These are phyloP conservation scores for Mortierella sp. DNA, from an alignment of 371 early-diverging fungal species.

Conservation along the genomic window DNA sequence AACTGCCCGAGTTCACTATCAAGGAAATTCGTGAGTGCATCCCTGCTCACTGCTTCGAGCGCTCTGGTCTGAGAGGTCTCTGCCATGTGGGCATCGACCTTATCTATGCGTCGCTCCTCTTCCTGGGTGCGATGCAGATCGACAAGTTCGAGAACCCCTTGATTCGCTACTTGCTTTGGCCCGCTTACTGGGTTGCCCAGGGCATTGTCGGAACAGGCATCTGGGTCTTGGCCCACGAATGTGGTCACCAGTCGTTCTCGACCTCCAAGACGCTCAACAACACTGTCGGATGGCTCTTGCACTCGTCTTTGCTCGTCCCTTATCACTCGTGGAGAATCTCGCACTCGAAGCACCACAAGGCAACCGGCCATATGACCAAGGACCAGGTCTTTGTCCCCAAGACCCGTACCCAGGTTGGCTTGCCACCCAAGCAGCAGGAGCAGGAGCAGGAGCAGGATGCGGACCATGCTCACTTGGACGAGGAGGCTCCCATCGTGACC, in stretches of 20 bases:
- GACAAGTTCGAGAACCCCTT: constrained; percentile 59
- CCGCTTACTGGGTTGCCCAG: constrained; percentile 80
- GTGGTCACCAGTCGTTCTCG: constrained; percentile 88
- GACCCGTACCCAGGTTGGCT: constrained; percentile 64
- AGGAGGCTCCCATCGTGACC: constrained; percentile 75
- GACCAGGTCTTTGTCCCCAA: constrained; percentile 92
- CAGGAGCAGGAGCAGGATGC: constrained; percentile 52
- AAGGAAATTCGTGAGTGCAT: constrained; percentile 88
- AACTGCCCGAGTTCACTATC: constrained; percentile 79
- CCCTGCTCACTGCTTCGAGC: constrained; percentile 88
- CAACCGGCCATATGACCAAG: constrained; percentile 81
- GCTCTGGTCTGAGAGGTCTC: constrained; percentile 76
- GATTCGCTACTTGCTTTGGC: constrained; percentile 73
- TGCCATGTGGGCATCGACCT: constrained; percentile 78
- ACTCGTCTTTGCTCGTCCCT: constrained; percentile 86
- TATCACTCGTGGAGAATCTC: constrained; percentile 82
- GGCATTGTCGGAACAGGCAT: constrained; percentile 86
- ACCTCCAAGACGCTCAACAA: constrained; percentile 81
- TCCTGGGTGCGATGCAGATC: constrained; percentile 74
- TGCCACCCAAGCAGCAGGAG: constrained; percentile 53
- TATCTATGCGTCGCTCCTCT: constrained; percentile 66
- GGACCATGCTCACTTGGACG: constrained; percentile 59
- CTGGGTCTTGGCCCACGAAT: constrained; percentile 93
- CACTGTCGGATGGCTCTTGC: constrained; percentile 83
- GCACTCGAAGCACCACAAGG: constrained; percentile 88